A percentile compares a stretch with the other conserved stretches of the same genome.
phyloP scores from a whole-genome alignment of 306 rosid genomes.

The Canavalia gladiata region DNA sequence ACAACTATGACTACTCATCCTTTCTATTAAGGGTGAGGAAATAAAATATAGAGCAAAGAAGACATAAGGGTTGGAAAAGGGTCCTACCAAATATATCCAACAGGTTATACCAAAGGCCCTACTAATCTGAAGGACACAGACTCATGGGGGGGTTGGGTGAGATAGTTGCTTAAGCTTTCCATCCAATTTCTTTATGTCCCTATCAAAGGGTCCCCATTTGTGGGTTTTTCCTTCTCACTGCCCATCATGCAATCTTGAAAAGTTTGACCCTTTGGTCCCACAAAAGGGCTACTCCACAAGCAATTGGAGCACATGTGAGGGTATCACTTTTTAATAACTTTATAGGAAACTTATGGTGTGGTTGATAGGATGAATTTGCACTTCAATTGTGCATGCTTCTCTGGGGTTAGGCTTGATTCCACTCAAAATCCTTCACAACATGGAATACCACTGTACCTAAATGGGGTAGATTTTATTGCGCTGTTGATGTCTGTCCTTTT shows the following conservation, averaged over 20 bases:
- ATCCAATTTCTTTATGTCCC: conserved; percentile 49
- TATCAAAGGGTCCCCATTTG: conserved; percentile 46
- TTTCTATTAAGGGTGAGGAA: no score
- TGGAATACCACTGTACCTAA: conserved; percentile 27
- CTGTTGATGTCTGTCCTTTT: conserved; percentile 26
- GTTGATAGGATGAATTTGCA: conserved; percentile 39
- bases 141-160: conserved; percentile 38
- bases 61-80: not conserved
- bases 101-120: conserved; percentile 36
- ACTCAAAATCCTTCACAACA: conserved; percentile 31
- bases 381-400: conserved; percentile 45
- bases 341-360: conserved; percentile 9
- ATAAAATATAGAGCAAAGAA: no score
- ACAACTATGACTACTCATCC: no score
- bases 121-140: conserved; percentile 44
- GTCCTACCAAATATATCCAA: conserved; percentile 45
- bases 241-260: conserved; percentile 61
- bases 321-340: conserved; percentile 39
- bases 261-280: conserved; percentile 39
- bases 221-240: conserved; percentile 46
- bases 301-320: conserved; percentile 53
- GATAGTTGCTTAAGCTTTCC: conserved; percentile 44
- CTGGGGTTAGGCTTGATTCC: conserved; percentile 46
- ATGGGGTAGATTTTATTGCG: not conserved
- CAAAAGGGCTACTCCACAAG: conserved; percentile 44